Percentiles rank a stretch among this genome's conserved stretches.
phyloP scores from a whole-genome alignment of 371 early-diverging fungal genomes.

The Phascolomyces articulosus region DNA sequence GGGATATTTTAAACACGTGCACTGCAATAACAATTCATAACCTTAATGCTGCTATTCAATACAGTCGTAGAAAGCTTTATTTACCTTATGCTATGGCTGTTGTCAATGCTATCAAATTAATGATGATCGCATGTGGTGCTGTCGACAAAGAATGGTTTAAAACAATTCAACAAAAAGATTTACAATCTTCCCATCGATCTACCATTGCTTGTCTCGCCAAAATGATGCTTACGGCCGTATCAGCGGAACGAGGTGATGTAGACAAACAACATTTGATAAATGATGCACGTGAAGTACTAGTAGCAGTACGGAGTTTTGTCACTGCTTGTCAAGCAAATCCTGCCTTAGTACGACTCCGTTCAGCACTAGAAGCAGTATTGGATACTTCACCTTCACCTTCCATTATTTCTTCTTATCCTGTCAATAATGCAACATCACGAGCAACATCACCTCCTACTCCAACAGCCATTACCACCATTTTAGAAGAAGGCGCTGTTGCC shows the following conservation, averaged over 20 bases:
- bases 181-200: conserved; percentile 75
- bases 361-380: neutral
- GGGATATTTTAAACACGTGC: conserved; percentile 64
- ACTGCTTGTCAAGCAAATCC: conserved; percentile 29
- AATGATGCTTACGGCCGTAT: conserved; percentile 75
- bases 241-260: conserved; percentile 54
- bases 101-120: conserved; percentile 81
- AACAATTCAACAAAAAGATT: conserved; percentile 52
- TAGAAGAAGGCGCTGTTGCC: conserved; percentile 2
- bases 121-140: conserved; percentile 79
- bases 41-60: conserved; percentile 37
- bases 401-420: conserved; percentile 14
- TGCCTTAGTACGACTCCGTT: conserved; percentile 15
- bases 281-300: conserved; percentile 32
- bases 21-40: conserved; percentile 71
- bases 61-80: conserved; percentile 58
- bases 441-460: neutral
- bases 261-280: conserved; percentile 49
- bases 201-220: conserved; percentile 81
- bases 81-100: conserved; percentile 58
- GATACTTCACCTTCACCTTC: neutral
- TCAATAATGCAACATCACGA: neutral
- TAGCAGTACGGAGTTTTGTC: conserved; percentile 30
- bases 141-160: conserved; percentile 59
- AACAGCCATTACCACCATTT: conserved; percentile 1